A percentile compares a stretch with the other conserved stretches of the same genome.
These are phyloP conservation scores for Fonsecaea pedrosoi DNA, from an alignment of 2,329 filamentous ascomycete genomes.

Conservation along the genomic window DNA sequence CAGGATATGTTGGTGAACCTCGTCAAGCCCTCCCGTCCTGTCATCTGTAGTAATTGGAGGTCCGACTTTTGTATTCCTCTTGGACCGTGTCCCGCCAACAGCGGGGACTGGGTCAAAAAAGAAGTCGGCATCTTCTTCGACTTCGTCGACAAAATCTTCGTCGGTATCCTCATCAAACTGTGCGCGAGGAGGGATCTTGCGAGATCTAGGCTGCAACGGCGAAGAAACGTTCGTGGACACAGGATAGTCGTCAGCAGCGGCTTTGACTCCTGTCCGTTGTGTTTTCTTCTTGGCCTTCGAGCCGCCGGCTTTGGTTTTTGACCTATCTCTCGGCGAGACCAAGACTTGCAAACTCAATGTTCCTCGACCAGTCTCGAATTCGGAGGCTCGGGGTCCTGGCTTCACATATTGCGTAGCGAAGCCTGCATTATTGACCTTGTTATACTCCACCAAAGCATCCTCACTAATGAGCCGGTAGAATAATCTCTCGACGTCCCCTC, in stretches of 20 bases:
- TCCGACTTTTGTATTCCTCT: conserved; percentile 44
- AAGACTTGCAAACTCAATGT: conserved; percentile 62
- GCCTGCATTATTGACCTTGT: conserved; percentile 64
- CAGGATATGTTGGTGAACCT: conserved; percentile 52
- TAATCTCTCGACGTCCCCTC: conserved; percentile 81
- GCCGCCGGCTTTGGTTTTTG: conserved; percentile 42
- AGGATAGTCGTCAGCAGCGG: conserved; percentile 53
- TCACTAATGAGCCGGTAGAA: conserved; percentile 78
- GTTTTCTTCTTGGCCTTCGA: conserved; percentile 43
- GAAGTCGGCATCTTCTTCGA: conserved; percentile 43
- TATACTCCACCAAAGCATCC: conserved; percentile 74
- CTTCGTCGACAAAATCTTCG: conserved; percentile 42
- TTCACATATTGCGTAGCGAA: conserved; percentile 75
- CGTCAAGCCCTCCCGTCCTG: conserved; percentile 49
- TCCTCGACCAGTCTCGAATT: conserved; percentile 54
- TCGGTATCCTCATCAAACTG: conserved; percentile 35
- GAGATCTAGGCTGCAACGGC: conserved; percentile 59
- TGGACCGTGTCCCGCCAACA: background rate
- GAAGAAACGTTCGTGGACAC: conserved; percentile 73
- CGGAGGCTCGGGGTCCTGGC: conserved; percentile 52
- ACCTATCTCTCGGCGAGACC: conserved; percentile 53
- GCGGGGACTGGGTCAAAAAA: background rate
- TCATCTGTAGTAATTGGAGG: conserved; percentile 56
- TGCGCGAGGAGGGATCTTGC: conserved; percentile 45
- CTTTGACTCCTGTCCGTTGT: conserved; percentile 44